Evolutionary conservation across 2,329 filamentous ascomycete genomes (phyloP).

Genomic region (Ophiostoma montium): DNA sequence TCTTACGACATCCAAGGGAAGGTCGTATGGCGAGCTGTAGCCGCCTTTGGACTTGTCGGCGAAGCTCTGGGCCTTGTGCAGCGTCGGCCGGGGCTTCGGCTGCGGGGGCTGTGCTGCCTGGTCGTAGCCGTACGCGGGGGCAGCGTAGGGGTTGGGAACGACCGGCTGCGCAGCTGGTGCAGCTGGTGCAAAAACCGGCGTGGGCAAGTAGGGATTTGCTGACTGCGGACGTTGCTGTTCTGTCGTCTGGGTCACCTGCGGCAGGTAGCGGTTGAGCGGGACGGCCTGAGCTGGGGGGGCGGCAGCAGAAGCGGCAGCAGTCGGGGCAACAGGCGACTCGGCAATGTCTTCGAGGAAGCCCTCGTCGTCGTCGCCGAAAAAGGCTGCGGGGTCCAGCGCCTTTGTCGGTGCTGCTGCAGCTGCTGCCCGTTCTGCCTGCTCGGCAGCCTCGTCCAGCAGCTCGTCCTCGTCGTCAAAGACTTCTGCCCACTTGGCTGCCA

Average conservation of each 20-base stretch:
- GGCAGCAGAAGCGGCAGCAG: not conserved
- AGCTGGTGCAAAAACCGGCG: not conserved
- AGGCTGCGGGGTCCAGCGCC: constrained; percentile 45
- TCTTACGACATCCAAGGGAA: constrained; percentile 79
- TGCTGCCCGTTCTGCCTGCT: not conserved
- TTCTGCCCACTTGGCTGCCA: constrained; percentile 72
- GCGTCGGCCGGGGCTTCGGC: not conserved
- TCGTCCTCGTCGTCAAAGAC: constrained; percentile 60
- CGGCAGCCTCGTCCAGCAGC: constrained; percentile 43
- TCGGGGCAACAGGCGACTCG: constrained; percentile 22
- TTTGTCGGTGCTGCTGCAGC: constrained; percentile 19
- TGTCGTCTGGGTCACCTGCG: constrained; percentile 2
- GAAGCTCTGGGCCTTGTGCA: constrained; percentile 60
- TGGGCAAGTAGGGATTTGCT: constrained; percentile 12
- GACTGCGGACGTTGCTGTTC: not conserved
- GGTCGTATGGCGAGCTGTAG: constrained; percentile 87
- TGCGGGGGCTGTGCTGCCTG: constrained; percentile 9
- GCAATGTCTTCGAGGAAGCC: constrained; percentile 65
- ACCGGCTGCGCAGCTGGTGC: not conserved
- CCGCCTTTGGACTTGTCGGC: constrained; percentile 81
- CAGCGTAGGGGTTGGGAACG: not conserved
- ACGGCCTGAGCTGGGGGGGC: not conserved
- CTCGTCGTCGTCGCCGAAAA: constrained; percentile 73
- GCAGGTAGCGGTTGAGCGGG: constrained; percentile 10
- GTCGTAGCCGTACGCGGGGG: constrained; percentile 7